Conservation (phyloP, 345 rosid genomes). For the Excoecaria cochinchinensis region DNA sequence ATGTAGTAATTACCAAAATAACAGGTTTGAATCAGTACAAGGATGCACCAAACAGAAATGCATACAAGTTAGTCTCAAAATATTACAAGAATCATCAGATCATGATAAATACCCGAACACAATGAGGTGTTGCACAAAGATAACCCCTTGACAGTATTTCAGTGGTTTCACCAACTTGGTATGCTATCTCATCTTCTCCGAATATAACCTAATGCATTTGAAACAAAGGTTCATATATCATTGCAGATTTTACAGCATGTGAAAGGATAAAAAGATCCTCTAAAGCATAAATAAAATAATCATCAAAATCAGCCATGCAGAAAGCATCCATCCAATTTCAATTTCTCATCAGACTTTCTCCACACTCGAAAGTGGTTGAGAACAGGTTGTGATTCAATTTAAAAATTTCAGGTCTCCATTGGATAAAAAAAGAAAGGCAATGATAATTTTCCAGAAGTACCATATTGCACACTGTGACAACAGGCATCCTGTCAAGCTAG, state of each 20-base stretch:
- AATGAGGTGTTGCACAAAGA: constrained; percentile 97
- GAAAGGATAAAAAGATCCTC: background rate
- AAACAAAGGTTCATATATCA: constrained; percentile 8
- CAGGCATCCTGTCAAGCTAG: background rate
- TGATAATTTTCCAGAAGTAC: background rate
- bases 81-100: no score
- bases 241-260: background rate
- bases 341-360: background rate
- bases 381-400: background rate
- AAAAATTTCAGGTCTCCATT: background rate
- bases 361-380: background rate
- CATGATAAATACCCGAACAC: constrained; percentile 50
- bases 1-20: no score
- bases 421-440: background rate
- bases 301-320: background rate
- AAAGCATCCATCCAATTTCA: background rate
- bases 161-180: constrained; percentile 94
- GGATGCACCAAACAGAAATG: no score
- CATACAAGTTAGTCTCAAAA: no score
- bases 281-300: background rate
- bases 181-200: constrained; percentile 86
- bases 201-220: constrained; percentile 53
- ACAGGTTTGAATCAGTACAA: no score
- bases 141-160: constrained; percentile 70
- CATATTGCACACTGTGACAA: background rate